phyloP scores from a whole-genome alignment of 768 basidiomycete species.

The Hortiboletus campestris region DNA sequence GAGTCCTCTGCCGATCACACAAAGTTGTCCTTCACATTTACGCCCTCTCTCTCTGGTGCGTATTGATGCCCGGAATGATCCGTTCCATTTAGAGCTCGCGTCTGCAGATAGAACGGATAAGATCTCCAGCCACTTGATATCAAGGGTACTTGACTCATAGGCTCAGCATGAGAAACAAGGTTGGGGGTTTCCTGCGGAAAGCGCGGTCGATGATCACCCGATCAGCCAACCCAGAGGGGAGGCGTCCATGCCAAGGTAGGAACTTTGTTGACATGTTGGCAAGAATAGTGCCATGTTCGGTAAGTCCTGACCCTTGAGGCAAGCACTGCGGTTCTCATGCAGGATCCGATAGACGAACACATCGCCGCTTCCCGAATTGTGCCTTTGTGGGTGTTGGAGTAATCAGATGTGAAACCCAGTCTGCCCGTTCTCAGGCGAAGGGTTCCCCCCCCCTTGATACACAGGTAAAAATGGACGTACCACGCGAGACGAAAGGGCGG shows the following conservation, averaged over 20 bases:
- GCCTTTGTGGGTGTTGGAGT: conserved; percentile 5
- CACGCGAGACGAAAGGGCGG: conserved; percentile 3
- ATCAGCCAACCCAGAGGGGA: conserved; percentile 7
- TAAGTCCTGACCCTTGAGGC: conserved; percentile 13
- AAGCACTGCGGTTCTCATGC: conserved; percentile 16
- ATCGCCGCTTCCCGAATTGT: conserved; percentile 3
- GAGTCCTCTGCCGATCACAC: conserved; percentile 11
- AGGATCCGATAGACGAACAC: conserved; percentile 17
- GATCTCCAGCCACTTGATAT: conserved; percentile 17
- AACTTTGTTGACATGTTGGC: conserved; percentile 11
- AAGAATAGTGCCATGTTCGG: conserved; percentile 16
- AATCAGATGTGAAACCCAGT: conserved; percentile 3
- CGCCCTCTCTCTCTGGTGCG: conserved; percentile 4
- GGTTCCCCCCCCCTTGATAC: conserved; percentile 6
- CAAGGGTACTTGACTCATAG: conserved; percentile 19
- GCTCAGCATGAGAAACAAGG: conserved; percentile 16
- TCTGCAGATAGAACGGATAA: conserved; percentile 26
- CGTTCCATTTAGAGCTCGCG: conserved; percentile 19
- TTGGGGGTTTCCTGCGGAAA: conserved; percentile 18
- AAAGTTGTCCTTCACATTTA: conserved; percentile 13
- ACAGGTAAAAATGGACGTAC: background rate
- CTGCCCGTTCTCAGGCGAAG: conserved; percentile 14
- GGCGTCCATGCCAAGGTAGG: background rate
- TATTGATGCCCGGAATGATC: conserved; percentile 29
- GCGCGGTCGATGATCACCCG: conserved; percentile 8